These are phyloP conservation scores for Ramularia endophylla DNA, from an alignment of 2,329 filamentous ascomycete species.

Conservation along the genomic window DNA sequence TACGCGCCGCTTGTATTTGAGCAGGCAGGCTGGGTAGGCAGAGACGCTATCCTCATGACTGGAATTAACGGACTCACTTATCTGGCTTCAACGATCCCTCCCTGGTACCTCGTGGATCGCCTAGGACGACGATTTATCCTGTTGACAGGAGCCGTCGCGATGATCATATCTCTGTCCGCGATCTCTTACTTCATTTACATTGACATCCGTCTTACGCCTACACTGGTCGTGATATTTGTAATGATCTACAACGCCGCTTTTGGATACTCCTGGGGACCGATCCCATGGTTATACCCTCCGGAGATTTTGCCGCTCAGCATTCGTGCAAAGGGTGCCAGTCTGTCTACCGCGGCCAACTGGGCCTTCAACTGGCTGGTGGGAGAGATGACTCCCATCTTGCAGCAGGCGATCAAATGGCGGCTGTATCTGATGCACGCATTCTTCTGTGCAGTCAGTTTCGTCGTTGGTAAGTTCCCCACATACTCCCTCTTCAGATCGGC, in stretches of 20 bases:
- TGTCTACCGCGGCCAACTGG: conserved; percentile 97
- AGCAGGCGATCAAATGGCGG: conserved; percentile 88
- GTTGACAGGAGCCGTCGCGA: conserved; percentile 79
- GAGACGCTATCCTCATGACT: conserved; percentile 91
- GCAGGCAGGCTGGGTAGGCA: conserved; percentile 90
- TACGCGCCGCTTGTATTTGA: conserved; percentile 96
- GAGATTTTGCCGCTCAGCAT: conserved; percentile 97
- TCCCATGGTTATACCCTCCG: conserved; percentile 97
- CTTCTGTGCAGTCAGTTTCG: conserved; percentile 91
- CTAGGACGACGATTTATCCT: conserved; percentile 88
- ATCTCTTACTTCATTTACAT: conserved; percentile 97
- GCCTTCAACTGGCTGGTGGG: conserved; percentile 97
- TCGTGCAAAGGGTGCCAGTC: conserved; percentile 89
- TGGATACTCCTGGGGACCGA: conserved; percentile 95
- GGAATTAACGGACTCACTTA: conserved; percentile 93
- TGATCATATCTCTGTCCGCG: conserved; percentile 78
- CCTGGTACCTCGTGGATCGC: conserved; percentile 93
- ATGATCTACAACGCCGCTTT: conserved; percentile 99
- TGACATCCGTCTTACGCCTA: conserved; percentile 70
- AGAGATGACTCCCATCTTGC: conserved; percentile 87
- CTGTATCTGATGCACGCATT: conserved; percentile 94
- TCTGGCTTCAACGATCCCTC: conserved; percentile 83
- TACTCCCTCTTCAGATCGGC: neutral
- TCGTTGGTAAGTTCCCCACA: conserved; percentile 67
- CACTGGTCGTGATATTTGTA: conserved; percentile 84